Evolutionary conservation across 805 yeast genomes (phyloP), one percentile per base, ranked within the genome.

Genomic region (Naumovozyma castellii): DNA sequence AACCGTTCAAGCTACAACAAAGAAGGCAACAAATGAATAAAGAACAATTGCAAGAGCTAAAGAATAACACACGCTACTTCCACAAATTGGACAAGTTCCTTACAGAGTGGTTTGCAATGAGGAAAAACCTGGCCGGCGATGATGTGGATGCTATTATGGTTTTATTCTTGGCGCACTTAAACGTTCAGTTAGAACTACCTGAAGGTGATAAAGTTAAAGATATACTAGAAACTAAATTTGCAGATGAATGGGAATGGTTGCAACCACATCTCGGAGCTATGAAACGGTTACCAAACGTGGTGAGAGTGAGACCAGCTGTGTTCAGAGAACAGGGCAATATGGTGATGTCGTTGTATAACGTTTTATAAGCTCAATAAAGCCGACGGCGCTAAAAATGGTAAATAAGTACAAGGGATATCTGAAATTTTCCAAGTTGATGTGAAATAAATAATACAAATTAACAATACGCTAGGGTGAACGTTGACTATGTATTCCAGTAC

Each of bases 261-360:
- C 6, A 22, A 22, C 27, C 27, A 22, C 10, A 6, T 22, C 27
- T 22, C 27, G 27, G 10, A 10, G 10, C 27, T 10, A 6, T 22
- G 16, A 12, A 4, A 15, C 16, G 12, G 17, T 13, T n/a, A 22
- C 16, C 10, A 19, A 6, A 2, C 9, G 28, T 1, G 13, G 14
- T 13, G 15, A 34, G 13, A 29, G 13, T 8, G 13, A 9, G 15
- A 14, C 32, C 32, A 29, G 14, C 64, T 9, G 30, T 34, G 5
- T 57, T 59, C 32, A 41, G 28, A 10, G 64, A 59, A 37, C 56
- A 53, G 40, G 59, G 61, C 16, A 59, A 56, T 38, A 39, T 50
- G n/a, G 16, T 50, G 17, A 57, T 48, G 54, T 46, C 61, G 1
- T 10, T 53, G 12, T 53, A 46, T 36, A 43, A 52, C 34, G 9